Evolutionary conservation across 2,329 filamentous ascomycete species (phyloP).

Genomic region (Penicillium hesseltinei): DNA sequence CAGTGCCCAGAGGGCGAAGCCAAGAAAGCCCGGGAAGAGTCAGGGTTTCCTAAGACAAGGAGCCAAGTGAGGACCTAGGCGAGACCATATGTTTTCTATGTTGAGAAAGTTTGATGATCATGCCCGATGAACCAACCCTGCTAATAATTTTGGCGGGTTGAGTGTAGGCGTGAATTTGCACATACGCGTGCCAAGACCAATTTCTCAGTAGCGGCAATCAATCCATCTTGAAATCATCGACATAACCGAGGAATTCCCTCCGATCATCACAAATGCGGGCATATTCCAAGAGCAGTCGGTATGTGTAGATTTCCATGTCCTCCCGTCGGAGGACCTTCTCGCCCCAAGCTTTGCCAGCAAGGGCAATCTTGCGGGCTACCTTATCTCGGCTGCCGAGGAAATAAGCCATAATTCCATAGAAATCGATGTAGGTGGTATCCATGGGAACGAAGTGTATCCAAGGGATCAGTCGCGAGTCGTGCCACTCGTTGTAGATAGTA

Average conservation of each 20-base stretch:
- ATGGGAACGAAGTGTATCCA: slow-evolving; percentile 83
- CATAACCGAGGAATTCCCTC: slow-evolving; percentile 23
- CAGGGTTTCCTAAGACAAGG: no score
- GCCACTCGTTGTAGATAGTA: slow-evolving; percentile 78
- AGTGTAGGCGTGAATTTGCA: neutral
- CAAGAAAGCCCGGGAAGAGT: neutral
- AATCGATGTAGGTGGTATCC: slow-evolving; percentile 70
- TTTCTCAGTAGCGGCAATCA: neutral
- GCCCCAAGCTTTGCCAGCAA: slow-evolving; percentile 66
- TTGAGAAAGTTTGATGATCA: neutral
- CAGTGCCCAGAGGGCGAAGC: neutral
- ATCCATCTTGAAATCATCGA: slow-evolving; percentile 7
- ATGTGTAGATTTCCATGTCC: slow-evolving; percentile 71
- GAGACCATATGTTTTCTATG: no score
- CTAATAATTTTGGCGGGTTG: neutral
- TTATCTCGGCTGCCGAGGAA: slow-evolving; percentile 58
- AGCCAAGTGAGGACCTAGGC: no score
- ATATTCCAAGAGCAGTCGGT: slow-evolving; percentile 65
- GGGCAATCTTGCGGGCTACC: slow-evolving; percentile 63
- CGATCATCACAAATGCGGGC: slow-evolving; percentile 47
- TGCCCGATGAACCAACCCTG: neutral
- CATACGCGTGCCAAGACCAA: neutral
- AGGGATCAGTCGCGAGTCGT: slow-evolving; percentile 68
- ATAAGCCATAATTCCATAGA: slow-evolving; percentile 72
- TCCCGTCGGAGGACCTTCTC: slow-evolving; percentile 65